Evolutionary conservation across 441 rosid species (phyloP).

Genomic region (Erodium texanum): DNA sequence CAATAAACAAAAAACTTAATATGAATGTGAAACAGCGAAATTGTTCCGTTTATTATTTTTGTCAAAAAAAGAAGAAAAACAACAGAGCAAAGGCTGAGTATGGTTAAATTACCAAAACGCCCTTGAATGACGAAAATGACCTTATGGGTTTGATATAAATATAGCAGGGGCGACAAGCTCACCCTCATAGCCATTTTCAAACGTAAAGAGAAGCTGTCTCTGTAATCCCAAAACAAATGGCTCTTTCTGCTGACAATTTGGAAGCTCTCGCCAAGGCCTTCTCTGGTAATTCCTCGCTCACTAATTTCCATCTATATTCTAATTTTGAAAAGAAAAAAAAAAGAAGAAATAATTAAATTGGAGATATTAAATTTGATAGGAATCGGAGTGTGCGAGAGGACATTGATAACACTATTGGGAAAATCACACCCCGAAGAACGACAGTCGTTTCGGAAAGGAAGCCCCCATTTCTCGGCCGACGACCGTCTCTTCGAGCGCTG

Average conservation of each 20-base stretch:
- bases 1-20: no score
- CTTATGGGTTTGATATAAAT: no score
- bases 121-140: not conserved
- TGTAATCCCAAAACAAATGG: not conserved
- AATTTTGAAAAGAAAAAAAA: no score
- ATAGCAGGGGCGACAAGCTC: not conserved
- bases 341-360: no score
- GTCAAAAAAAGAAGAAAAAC: no score
- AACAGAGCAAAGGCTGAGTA: no score
- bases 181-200: not conserved
- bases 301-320: not conserved
- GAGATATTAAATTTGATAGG: slow-evolving; percentile 8
- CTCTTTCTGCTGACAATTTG: slow-evolving; percentile 16
- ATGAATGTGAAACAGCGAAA: no score
- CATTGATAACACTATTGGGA: slow-evolving; percentile 21
- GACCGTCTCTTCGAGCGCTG: slow-evolving; percentile 26
- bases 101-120: not conserved
- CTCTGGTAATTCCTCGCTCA: slow-evolving; percentile 16
- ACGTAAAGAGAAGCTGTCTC: not conserved
- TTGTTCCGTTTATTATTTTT: no score
- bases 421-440: slow-evolving; percentile 19
- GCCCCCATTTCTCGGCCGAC: slow-evolving; percentile 19
- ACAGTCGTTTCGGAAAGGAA: slow-evolving; percentile 16
- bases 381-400: slow-evolving; percentile 21
- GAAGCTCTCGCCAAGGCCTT: slow-evolving; percentile 26